phyloP scores from a whole-genome alignment of 768 basidiomycete genomes.

The Mrakia frigida region DNA sequence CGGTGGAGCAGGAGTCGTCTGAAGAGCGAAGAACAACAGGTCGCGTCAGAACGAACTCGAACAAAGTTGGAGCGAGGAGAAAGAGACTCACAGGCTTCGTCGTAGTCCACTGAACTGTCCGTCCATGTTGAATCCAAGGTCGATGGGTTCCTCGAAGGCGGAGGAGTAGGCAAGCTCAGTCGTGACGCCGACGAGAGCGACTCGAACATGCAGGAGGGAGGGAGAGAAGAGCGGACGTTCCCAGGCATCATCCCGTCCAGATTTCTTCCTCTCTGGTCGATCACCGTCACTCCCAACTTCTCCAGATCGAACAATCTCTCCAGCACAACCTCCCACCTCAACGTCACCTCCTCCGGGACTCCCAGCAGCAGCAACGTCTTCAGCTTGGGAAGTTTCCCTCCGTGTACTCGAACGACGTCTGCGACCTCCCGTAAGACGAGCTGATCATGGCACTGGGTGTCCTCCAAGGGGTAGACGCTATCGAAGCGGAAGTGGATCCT shows the following conservation, averaged over 20 bases:
- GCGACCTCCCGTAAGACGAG: neutral
- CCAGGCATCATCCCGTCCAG: neutral
- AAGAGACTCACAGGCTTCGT: neutral
- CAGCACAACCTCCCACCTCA: neutral
- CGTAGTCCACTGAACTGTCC: neutral
- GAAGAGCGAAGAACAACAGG: neutral
- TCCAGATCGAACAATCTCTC: neutral
- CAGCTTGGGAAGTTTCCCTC: neutral
- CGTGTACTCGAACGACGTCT: neutral
- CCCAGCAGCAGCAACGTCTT: neutral
- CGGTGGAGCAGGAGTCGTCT: neutral
- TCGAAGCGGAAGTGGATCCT: conserved; percentile 26
- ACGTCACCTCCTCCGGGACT: neutral
- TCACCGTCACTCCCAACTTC: neutral
- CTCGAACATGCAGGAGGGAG: too few relatives aligned
- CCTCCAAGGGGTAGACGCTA: neutral
- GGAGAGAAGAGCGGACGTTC: too few relatives aligned
- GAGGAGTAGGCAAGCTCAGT: too few relatives aligned
- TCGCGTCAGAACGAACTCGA: neutral
- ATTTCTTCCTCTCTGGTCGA: neutral
- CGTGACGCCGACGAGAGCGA: too few relatives aligned
- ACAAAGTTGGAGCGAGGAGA: neutral
- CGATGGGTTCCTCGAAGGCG: too few relatives aligned
- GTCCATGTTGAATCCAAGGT: too few relatives aligned
- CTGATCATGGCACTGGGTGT: neutral